Base-by-base conservation (phyloP, 306 rosid genomes). In the Crataegus laevigata region DNA sequence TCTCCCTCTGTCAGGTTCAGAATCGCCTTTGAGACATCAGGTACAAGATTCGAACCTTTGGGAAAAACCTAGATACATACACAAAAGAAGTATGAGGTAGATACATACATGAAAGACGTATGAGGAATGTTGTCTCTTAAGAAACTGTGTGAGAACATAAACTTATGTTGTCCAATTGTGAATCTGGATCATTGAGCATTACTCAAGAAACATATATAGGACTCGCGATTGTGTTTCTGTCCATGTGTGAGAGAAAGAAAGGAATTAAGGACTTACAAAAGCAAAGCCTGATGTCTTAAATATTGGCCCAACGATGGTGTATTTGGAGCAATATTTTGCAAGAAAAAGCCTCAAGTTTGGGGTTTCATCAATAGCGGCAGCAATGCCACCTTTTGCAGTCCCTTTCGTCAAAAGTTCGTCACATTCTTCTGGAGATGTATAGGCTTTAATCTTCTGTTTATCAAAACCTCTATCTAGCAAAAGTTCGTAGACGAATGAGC, bases 11-110 rank as follows among this genome's bases (percentile, higher is more conserved):
- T 90, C 65, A 88, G 83, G 9, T 78, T 81, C 8, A 92, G 66
- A 57, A 92, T 79, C 28, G 89, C 89, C 72, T 86, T 90, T 50
- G 93, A 92, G 13, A 90, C 69, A 68, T 92, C 97, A 11, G 82
- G 68, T 5, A 81, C 84, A 8, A 92, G 85, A 26, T 89, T 82
- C 3, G 90, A 89, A 30, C 88, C 85, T 81, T 72, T 85, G 1
- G 83, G 87, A 11, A 88, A 85, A 1, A 76, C 86, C 87, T 87
- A 40, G 17, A 12, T 7, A 54, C 12, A 18, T 21, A 52, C 11
- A 51, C 19, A 3, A 11, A 70, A 11, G 63, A 38, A 11, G 43
- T 38, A 38, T 38, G 43, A 38, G 43, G 38, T 87, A 40, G 17
- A 12, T 3, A 32, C 12, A 18, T 21, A 52, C 11, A 51, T 18